Percentiles rank a stretch among this genome's conserved stretches.
These are phyloP conservation scores for Plasmodium fragile DNA, from an alignment of 169 alveolate genomes.

Conservation along the genomic window DNA sequence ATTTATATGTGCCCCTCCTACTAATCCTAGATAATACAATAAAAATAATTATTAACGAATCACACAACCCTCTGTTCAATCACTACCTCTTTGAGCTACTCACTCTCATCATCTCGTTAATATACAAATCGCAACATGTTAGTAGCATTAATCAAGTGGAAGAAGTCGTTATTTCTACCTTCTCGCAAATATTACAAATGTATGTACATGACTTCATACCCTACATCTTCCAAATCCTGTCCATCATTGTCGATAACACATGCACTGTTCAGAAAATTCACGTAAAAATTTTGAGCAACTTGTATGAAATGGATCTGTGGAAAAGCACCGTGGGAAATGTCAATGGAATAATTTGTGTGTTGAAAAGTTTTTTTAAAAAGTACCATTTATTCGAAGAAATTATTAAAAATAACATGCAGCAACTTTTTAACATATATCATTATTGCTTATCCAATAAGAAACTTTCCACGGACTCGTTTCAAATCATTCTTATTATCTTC, in stretches of 20 bases:
- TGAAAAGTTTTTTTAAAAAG: constrained; percentile 84
- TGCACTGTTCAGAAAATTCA: constrained; percentile 74
- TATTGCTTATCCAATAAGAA: constrained; percentile 88
- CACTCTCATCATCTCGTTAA: constrained; percentile 77
- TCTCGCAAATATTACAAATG: constrained; percentile 84
- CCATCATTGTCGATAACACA: constrained; percentile 65
- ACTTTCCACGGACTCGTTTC: constrained; percentile 85
- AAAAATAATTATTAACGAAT: constrained; percentile 84
- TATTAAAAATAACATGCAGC: constrained; percentile 82
- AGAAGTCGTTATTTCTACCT: constrained; percentile 78
- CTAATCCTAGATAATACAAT: constrained; percentile 49
- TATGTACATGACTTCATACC: constrained; percentile 88
- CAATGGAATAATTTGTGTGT: constrained; percentile 87
- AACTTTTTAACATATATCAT: constrained; percentile 86
- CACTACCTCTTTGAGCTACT: constrained; percentile 88
- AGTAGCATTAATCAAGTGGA: constrained; percentile 76
- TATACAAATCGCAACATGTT: constrained; percentile 39
- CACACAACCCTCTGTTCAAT: constrained; percentile 88
- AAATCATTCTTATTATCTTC: constrained; percentile 83
- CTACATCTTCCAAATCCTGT: constrained; percentile 82
- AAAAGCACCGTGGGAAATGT: constrained; percentile 81
- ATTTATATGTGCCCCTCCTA: not conserved
- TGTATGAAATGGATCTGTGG: constrained; percentile 80
- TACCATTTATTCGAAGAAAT: constrained; percentile 81
- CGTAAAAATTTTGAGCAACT: constrained; percentile 78